Evolutionary conservation across 2,329 filamentous ascomycete species (phyloP), one percentile per base, ranked within the genome.

Genomic region (Taxawa tesnikishii): DNA sequence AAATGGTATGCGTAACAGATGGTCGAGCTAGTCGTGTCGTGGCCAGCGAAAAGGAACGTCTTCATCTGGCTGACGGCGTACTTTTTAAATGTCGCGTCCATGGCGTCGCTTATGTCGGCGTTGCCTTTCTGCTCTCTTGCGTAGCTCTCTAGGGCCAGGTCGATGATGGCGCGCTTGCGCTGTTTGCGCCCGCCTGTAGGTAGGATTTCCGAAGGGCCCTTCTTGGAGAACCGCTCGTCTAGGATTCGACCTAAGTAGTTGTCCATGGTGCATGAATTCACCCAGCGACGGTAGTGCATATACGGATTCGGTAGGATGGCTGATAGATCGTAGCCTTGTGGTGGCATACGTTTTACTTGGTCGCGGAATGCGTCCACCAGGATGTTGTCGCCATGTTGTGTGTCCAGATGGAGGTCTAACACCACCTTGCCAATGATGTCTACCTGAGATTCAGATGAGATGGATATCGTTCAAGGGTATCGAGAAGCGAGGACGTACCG

Each of bases 381-480:
- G 9, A 51, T 45, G 32, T 59, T 57, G 9, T 48, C 34, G 0
- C 40, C 37, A 12, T 38, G 44, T 25, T 60, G 52, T 9, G 51
- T 51, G n/a, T 51, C 46, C 31, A 62, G 51, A 26, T 55, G 48
- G 21, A 52, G 39, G 31, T 58, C 56, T 25, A 57, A 36, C 3
- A 60, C 49, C 2, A 60, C 49, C 32, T 54, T 55, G 6, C 57
- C 58, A 28, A 62, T 63, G 21, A 62, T 49, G 37, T 62, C 57
- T 11, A 63, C n/a, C n/a, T n/a, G n/a, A n/a, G n/a, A n/a, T n/a
- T n/a, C n/a, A n/a, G n/a, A n/a, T n/a, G n/a, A n/a, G n/a, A n/a
- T n/a, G n/a, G n/a, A n/a, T n/a, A n/a, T n/a, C n/a, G n/a, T n/a
- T n/a, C n/a, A n/a, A n/a, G n/a, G n/a, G n/a, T n/a, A n/a, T n/a